phyloP scores from a whole-genome alignment of 1,284 basidiomycete genomes.

The Amylostereum chailletii region DNA sequence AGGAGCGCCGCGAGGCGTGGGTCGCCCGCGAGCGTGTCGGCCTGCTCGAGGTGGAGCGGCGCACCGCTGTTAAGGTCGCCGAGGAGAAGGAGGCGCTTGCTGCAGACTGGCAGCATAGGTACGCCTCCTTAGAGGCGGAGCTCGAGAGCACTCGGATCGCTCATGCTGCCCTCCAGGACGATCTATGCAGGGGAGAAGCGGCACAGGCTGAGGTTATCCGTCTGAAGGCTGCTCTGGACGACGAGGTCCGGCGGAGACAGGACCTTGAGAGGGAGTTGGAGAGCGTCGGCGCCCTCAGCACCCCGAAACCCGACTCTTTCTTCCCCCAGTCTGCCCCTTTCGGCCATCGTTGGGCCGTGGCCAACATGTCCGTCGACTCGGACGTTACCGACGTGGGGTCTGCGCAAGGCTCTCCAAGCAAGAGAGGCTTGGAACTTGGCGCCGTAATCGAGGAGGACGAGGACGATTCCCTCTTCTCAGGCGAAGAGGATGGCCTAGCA shows the following conservation, averaged over 20 bases:
- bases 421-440: slow-evolving; percentile 39
- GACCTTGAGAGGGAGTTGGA: slow-evolving; percentile 38
- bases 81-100: slow-evolving; percentile 29
- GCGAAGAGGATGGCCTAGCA: slow-evolving; percentile 48
- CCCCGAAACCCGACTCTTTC: slow-evolving; percentile 33
- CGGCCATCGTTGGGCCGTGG: slow-evolving; percentile 31
- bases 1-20: slow-evolving; percentile 68
- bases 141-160: slow-evolving; percentile 23
- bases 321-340: slow-evolving; percentile 13
- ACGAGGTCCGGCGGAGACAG: slow-evolving; percentile 28
- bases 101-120: slow-evolving; percentile 24
- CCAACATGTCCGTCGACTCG: slow-evolving; percentile 58
- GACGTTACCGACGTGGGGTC: slow-evolving; percentile 59
- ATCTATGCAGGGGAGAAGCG: slow-evolving; percentile 21
- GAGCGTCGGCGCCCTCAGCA: slow-evolving; percentile 30
- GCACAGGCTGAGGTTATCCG: slow-evolving; percentile 24
- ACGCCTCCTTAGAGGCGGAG: slow-evolving; percentile 24
- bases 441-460: slow-evolving; percentile 47
- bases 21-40: slow-evolving; percentile 57
- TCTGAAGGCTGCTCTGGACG: slow-evolving; percentile 24
- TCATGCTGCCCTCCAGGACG: slow-evolving; percentile 15
- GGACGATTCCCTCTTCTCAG: slow-evolving; percentile 25
- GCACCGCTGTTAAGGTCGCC: slow-evolving; percentile 36
- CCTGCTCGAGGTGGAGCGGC: slow-evolving; percentile 58
- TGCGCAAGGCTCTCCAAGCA: slow-evolving; percentile 29